Percentiles rank a stretch among this genome's conserved stretches.
phyloP scores from a whole-genome alignment of 2,329 filamentous ascomycete genomes.

The Aplosporella prunicola region DNA sequence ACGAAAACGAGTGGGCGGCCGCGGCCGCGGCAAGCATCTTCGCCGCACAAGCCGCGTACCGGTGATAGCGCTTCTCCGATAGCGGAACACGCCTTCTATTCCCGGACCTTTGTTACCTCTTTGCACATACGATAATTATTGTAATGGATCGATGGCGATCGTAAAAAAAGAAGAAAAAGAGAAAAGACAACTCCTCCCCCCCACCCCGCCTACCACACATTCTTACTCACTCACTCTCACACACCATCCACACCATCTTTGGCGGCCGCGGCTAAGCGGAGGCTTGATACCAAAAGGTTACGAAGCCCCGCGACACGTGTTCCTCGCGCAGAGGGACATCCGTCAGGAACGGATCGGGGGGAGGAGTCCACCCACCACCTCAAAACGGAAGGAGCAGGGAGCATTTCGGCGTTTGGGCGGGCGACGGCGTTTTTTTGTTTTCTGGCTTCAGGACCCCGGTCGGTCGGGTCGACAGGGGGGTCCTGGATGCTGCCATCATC shows the following conservation, averaged over 20 bases:
- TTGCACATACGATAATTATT: slow-evolving; percentile 10
- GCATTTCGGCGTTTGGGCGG: slow-evolving; percentile 8
- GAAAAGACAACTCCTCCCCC: too few relatives aligned
- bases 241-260: too few relatives aligned
- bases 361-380: slow-evolving; percentile 1
- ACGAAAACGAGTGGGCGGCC: slow-evolving; percentile 84
- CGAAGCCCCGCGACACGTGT: slow-evolving; percentile 6
- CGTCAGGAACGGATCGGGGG: slow-evolving; percentile 10
- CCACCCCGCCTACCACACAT: too few relatives aligned
- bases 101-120: slow-evolving; percentile 5
- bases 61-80: too few relatives aligned
- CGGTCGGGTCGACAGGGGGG: too few relatives aligned
- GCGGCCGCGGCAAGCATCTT: slow-evolving; percentile 65
- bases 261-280: too few relatives aligned
- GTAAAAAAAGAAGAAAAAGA: slow-evolving; percentile 4
- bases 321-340: slow-evolving; percentile 2
- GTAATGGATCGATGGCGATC: slow-evolving; percentile 12
- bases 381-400: slow-evolving; percentile 9
- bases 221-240: too few relatives aligned
- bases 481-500: too few relatives aligned
- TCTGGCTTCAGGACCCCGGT: slow-evolving; percentile 1
- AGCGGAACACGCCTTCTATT: neutral
- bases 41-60: slow-evolving; percentile 28
- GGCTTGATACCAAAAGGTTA: too few relatives aligned
- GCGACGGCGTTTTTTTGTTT: slow-evolving; percentile 10